Percentiles rank a stretch among this genome's conserved stretches.
phyloP scores from a whole-genome alignment of 306 rosid species.

The Rosa lucieae region DNA sequence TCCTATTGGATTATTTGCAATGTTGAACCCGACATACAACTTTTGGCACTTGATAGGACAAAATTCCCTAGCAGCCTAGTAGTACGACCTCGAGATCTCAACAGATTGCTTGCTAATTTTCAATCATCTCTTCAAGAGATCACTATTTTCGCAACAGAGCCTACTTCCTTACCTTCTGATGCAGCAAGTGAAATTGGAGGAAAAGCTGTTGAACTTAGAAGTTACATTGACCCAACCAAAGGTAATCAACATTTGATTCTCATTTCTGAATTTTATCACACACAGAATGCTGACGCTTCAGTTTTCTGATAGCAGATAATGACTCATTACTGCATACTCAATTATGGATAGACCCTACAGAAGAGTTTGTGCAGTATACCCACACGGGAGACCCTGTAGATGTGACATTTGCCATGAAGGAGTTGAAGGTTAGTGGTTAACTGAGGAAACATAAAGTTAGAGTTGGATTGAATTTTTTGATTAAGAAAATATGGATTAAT shows the following conservation, averaged over 20 bases:
- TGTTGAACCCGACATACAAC: slow-evolving; percentile 82
- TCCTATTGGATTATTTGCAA: slow-evolving; percentile 89
- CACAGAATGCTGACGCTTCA: slow-evolving; percentile 23
- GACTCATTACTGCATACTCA: slow-evolving; percentile 82
- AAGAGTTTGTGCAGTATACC: slow-evolving; percentile 82
- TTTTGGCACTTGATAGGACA: slow-evolving; percentile 79
- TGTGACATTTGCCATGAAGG: slow-evolving; percentile 91
- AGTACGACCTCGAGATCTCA: slow-evolving; percentile 89
- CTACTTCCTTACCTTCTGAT: slow-evolving; percentile 66
- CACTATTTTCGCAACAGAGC: slow-evolving; percentile 87
- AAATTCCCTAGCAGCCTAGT: slow-evolving; percentile 77
- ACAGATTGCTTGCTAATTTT: slow-evolving; percentile 78
- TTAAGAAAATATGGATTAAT: background rate
- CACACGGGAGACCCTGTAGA: slow-evolving; percentile 86
- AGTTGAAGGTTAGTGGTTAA: slow-evolving; percentile 64
- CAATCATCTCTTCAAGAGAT: slow-evolving; percentile 97
- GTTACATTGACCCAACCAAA: slow-evolving; percentile 93
- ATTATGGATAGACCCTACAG: slow-evolving; percentile 94
- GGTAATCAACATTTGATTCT: slow-evolving; percentile 40
- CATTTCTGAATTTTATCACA: slow-evolving; percentile 16
- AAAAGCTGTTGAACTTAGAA: slow-evolving; percentile 88
- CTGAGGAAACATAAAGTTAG: background rate
- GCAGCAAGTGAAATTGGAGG: slow-evolving; percentile 80
- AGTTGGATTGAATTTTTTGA: background rate
- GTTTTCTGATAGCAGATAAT: slow-evolving; percentile 56